Percentiles rank a stretch among this genome's conserved stretches.
Evolutionary conservation across 257 asterid species (phyloP).

Genomic region (Voacanga thouarsii): DNA sequence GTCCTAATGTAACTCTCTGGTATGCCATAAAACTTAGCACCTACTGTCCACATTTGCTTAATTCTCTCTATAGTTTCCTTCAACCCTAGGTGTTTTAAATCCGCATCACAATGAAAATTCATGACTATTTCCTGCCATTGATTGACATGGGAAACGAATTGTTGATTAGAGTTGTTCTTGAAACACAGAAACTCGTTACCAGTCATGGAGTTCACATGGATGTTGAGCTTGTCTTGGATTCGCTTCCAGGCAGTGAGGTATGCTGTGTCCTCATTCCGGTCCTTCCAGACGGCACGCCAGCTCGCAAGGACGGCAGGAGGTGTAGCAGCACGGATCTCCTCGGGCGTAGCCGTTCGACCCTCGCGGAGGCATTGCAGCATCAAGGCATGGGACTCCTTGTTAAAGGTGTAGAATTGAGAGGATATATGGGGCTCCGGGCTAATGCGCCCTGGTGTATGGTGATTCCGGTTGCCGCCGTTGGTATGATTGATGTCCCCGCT

Average conservation of each 20-base stretch:
- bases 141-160: conserved; percentile 74
- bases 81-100: conserved; percentile 76
- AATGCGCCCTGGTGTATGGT: conserved; percentile 30
- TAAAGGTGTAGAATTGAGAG: conserved; percentile 93
- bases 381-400: conserved; percentile 68
- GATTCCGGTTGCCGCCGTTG: conserved; percentile 7
- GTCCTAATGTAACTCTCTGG: conserved; percentile 93
- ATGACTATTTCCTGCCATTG: conserved; percentile 98
- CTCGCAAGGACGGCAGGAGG: conserved; percentile 67
- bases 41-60: conserved; percentile 97
- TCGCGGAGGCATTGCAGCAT: conserved; percentile 73
- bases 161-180: conserved; percentile 84
- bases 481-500: conserved; percentile 2
- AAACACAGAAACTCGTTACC: conserved; percentile 70
- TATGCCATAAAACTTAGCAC: conserved; percentile 92
- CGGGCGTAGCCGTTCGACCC: conserved; percentile 73
- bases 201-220: conserved; percentile 36
- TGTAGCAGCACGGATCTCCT: conserved; percentile 81
- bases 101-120: conserved; percentile 70
- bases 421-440: conserved; percentile 79
- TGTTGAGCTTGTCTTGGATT: conserved; percentile 86
- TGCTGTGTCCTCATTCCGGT: conserved; percentile 93
- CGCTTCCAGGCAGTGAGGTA: conserved; percentile 96
- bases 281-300: conserved; percentile 99
- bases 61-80: conserved; percentile 81